Base-by-base conservation (phyloP, 768 basidiomycete genomes). In the Coprinopsis cinerea region DNA sequence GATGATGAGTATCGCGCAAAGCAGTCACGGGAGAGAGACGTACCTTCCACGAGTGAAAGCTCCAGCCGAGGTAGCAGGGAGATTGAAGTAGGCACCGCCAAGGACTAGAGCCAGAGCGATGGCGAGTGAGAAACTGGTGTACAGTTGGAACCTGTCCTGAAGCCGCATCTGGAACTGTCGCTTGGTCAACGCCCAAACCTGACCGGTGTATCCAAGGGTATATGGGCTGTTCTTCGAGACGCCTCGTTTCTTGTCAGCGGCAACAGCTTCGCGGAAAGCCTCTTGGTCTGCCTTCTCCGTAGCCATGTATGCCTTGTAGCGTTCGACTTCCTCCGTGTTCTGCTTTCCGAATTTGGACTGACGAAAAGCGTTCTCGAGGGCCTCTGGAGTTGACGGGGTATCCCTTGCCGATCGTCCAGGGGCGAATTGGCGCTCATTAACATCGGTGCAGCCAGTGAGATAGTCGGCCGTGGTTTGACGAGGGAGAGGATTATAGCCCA, bases 391-490 rank as follows among this genome's bases (percentile, higher is more conserved):
- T 4, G 79, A 79, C 1, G 88, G 89, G 0, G 83, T 83, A 53
- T 82, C 74, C 1, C 55, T 53, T 11, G 69, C 72, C 9, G 82
- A 79, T 20, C 74, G 76, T 4, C 83, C 88, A 2, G 76, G 67
- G 0, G 81, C 78, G 56, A 87, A 85, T 61, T 83, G 85, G 22
- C 92, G 86, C 68, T 95, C 91, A 57, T 92, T 89, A 0, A 83
- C 78, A 59, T 90, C 88, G 2, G 92, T 87, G 65, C 83, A 85
- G 4, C 85, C 85, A 18, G 88, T 88, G 18, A 93, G 75, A 64
- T 88, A 93, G 62, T 93, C 91, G 9, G 90, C 81, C 13, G 87
- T 88, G 56, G 82, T 89, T 64, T 93, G 91, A 32, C 90, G 82
- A 48, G 87, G 85, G 22, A 88, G 79, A 17, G 86, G 53, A 30